Evolutionary conservation across 768 basidiomycete species (phyloP).

Genomic region (Leccinum broughii): DNA sequence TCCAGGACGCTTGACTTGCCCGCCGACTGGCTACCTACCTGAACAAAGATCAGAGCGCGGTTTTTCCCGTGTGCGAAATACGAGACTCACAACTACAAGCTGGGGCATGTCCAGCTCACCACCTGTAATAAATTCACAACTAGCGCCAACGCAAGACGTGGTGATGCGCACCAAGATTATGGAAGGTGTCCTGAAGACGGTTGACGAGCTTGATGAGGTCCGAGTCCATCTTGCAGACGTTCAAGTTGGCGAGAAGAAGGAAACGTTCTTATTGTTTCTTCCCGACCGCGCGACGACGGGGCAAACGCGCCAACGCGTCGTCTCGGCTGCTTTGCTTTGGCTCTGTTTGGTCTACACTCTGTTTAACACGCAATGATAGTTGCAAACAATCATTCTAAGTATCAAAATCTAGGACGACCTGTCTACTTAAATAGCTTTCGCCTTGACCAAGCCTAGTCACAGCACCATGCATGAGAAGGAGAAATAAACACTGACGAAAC

Average conservation of each 20-base stretch:
- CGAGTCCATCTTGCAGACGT: conserved; percentile 69
- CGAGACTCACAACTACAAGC: conserved; percentile 72
- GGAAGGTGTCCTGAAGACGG: conserved; percentile 92
- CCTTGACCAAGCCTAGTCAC: conserved; percentile 79
- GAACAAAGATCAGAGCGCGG: conserved; percentile 1
- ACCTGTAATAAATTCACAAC: conserved; percentile 43
- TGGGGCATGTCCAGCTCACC: conserved; percentile 94
- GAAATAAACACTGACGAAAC: background rate
- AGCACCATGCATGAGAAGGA: conserved; percentile 2
- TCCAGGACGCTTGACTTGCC: conserved; percentile 97
- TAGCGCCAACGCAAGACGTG: conserved; percentile 7
- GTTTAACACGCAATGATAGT: background rate
- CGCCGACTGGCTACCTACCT: conserved; percentile 97
- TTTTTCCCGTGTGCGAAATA: background rate
- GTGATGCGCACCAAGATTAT: conserved; percentile 69
- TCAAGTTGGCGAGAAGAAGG: conserved; percentile 5
- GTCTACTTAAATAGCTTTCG: conserved; percentile 76
- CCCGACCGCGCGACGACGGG: conserved; percentile 21
- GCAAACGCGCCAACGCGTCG: conserved; percentile 31
- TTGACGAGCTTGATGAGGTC: conserved; percentile 95
- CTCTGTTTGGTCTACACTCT: conserved; percentile 15
- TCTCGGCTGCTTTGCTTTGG: conserved; percentile 33
- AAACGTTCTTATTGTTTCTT: background rate
- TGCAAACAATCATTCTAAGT: conserved; percentile 14
- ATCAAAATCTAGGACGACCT: conserved; percentile 27